Evolutionary conservation across 805 yeast genomes (phyloP).

Genomic region (Brettanomyces custersianus): DNA sequence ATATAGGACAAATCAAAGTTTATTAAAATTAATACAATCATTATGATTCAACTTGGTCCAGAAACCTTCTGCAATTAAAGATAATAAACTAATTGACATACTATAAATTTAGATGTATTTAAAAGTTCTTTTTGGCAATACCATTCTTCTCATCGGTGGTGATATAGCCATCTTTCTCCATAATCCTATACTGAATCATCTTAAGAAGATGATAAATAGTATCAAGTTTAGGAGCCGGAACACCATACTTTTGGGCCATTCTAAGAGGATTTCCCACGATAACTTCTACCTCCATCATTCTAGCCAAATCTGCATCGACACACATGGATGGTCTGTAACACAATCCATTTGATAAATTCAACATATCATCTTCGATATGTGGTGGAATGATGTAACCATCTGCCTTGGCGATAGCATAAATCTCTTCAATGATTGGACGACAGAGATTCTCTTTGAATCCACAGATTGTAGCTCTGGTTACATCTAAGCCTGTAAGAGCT

Average conservation of each 20-base stretch:
- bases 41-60: too few species aligned
- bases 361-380: conserved; percentile 25
- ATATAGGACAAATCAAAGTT: too few species aligned
- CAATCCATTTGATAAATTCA: conserved; percentile 28
- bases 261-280: conserved; percentile 31
- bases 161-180: conserved; percentile 42
- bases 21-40: background rate
- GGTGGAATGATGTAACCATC: conserved; percentile 33
- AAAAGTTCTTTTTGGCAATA: conserved; percentile 1
- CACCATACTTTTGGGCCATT: conserved; percentile 30
- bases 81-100: too few species aligned
- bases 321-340: conserved; percentile 37
- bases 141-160: conserved; percentile 18
- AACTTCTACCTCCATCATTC: conserved; percentile 32
- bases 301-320: conserved; percentile 30
- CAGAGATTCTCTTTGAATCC: conserved; percentile 17
- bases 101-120: too few species aligned
- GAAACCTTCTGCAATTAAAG: too few species aligned
- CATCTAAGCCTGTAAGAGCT: conserved; percentile 28
- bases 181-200: conserved; percentile 50
- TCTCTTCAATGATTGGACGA: conserved; percentile 35
- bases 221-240: conserved; percentile 46
- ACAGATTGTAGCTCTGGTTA: conserved; percentile 22
- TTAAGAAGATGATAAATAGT: conserved; percentile 48
- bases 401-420: conserved; percentile 34